phyloP scores from a whole-genome alignment of 2,329 filamentous ascomycete genomes.

The Colletotrichum lentis region DNA sequence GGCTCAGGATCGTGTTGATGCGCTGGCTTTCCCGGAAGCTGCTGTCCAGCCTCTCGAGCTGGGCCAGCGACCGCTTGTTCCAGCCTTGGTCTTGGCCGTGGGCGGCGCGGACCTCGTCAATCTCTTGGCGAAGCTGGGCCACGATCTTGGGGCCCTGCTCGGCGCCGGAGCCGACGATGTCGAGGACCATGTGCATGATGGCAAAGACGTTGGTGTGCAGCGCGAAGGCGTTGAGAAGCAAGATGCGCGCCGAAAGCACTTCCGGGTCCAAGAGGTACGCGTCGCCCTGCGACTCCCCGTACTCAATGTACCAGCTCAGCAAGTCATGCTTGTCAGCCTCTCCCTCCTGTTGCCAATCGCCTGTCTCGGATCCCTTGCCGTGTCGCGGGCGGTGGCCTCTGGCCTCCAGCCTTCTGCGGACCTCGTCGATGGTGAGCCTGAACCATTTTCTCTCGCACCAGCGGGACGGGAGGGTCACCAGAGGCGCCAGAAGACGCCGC shows the following conservation, averaged over 20 bases:
- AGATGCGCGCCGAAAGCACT: slow-evolving; percentile 44
- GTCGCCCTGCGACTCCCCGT: slow-evolving; percentile 37
- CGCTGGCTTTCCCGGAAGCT: slow-evolving; percentile 52
- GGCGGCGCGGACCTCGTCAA: slow-evolving; percentile 52
- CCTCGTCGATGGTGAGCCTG: slow-evolving; percentile 15
- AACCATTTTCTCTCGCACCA: slow-evolving; percentile 22
- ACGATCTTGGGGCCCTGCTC: background rate
- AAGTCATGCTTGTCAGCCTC: background rate
- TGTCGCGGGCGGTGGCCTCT: background rate
- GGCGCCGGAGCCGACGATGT: background rate
- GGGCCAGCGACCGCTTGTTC: slow-evolving; percentile 47
- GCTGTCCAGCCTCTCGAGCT: slow-evolving; percentile 52
- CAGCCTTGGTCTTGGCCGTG: slow-evolving; percentile 42
- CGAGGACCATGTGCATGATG: slow-evolving; percentile 50
- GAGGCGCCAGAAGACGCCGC: slow-evolving; percentile 12
- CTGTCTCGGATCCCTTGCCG: background rate
- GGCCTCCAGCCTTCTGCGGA: slow-evolving; percentile 2
- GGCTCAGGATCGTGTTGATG: slow-evolving; percentile 45
- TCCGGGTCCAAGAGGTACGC: slow-evolving; percentile 41
- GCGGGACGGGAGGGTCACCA: slow-evolving; percentile 14
- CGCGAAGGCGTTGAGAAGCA: slow-evolving; percentile 36
- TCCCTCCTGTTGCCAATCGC: background rate
- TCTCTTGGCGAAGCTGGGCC: slow-evolving; percentile 55
- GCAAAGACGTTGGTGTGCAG: slow-evolving; percentile 51
- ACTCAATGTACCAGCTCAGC: background rate